Percentiles rank a stretch among this genome's conserved stretches.
Conservation (phyloP, 257 asterid species). For the Solanum peruvianum region DNA sequence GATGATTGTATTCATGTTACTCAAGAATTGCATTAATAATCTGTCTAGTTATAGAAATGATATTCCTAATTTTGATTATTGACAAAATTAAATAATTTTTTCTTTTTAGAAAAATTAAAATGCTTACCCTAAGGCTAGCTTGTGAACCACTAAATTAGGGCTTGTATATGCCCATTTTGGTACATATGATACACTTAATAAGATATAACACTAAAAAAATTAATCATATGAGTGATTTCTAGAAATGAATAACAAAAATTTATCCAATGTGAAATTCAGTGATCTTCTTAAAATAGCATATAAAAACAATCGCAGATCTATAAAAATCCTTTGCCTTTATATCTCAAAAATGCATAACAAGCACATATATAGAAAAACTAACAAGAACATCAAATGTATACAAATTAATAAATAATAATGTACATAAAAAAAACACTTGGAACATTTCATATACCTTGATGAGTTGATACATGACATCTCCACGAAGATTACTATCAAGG, state of each 20-base stretch:
- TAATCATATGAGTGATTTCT: neutral
- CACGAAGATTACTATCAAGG: neutral
- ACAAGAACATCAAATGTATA: neutral
- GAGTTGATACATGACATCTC: neutral
- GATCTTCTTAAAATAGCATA: neutral
- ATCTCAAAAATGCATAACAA: neutral
- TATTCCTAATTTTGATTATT: neutral
- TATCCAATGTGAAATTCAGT: neutral
- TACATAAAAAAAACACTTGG: neutral
- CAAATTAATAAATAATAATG: neutral
- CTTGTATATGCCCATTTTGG: neutral
- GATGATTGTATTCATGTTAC: neutral
- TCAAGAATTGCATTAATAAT: neutral
- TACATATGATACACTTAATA: neutral
- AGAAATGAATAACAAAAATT: neutral
- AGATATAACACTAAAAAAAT: neutral
- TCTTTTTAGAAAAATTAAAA: neutral
- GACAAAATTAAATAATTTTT: neutral
- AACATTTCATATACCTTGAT: neutral
- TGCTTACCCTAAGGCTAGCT: neutral
- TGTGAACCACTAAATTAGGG: neutral
- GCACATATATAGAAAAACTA: neutral
- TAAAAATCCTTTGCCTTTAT: neutral
- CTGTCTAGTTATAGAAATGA: neutral
- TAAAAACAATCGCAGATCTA: neutral